Conservation (phyloP, 306 rosid genomes). For the Begonia fuchsioides region DNA sequence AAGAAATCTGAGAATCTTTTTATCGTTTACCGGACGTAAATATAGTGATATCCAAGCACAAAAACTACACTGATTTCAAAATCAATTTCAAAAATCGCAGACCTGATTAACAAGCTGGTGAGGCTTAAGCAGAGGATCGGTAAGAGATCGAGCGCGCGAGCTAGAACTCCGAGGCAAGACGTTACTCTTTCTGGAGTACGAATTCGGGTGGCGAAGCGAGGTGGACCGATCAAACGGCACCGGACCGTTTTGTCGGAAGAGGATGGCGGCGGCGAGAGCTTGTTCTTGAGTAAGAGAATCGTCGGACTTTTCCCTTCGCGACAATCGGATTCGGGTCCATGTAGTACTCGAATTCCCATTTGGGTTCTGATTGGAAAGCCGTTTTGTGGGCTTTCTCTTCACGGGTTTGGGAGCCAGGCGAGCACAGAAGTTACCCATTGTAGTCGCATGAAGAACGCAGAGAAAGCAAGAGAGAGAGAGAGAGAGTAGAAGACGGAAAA, state of each 20-base stretch:
- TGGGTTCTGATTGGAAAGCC: slow-evolving; percentile 35
- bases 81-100: background rate
- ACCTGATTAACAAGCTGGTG: slow-evolving; percentile 86
- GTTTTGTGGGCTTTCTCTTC: slow-evolving; percentile 30
- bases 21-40: no score
- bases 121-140: slow-evolving; percentile 86
- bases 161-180: slow-evolving; percentile 72
- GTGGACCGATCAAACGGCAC: slow-evolving; percentile 64
- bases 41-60: background rate
- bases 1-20: no score
- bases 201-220: slow-evolving; percentile 64
- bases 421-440: slow-evolving; percentile 85
- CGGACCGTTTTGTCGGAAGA: slow-evolving; percentile 43
- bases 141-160: slow-evolving; percentile 69
- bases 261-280: slow-evolving; percentile 78
- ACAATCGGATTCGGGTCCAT: slow-evolving; percentile 41
- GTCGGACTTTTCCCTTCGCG: slow-evolving; percentile 43
- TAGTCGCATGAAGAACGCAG: slow-evolving; percentile 24
- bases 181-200: slow-evolving; percentile 34
- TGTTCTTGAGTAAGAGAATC: slow-evolving; percentile 52
- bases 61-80: background rate
- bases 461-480: background rate
- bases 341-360: slow-evolving; percentile 22
- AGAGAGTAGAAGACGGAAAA: background rate
- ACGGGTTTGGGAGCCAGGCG: slow-evolving; percentile 27